Evolutionary conservation across 2,329 filamentous ascomycete genomes (phyloP).

Genomic region (Calonectria ilicicola): DNA sequence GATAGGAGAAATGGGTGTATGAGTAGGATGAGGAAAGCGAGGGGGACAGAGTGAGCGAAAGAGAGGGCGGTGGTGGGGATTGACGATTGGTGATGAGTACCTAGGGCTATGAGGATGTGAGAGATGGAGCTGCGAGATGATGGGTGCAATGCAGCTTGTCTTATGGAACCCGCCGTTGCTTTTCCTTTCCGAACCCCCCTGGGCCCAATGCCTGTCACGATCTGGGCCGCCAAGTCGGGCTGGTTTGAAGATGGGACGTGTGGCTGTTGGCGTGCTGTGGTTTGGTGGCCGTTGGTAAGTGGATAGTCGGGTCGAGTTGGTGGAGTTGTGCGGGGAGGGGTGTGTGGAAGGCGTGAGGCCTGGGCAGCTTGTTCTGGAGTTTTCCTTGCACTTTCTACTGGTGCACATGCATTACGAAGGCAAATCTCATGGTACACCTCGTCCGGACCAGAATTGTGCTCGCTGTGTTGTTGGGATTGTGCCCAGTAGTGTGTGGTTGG

Average conservation of each 20-base stretch:
- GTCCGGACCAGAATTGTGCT: not conserved
- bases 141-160: constrained; percentile 20
- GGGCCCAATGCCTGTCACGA: constrained; percentile 8
- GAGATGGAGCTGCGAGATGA: not conserved
- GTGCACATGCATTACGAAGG: not conserved
- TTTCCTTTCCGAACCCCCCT: constrained; percentile 8
- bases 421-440: not conserved
- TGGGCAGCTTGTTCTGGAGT: not conserved
- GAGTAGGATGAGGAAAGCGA: constrained; percentile 33
- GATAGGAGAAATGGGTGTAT: not conserved
- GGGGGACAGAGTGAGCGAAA: constrained; percentile 41
- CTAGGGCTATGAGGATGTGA: constrained; percentile 9
- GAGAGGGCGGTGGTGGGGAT: constrained; percentile 43
- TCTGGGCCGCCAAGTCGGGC: constrained; percentile 24
- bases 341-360: not conserved
- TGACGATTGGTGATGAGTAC: constrained; percentile 18
- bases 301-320: constrained; percentile 20
- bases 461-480: not conserved
- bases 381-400: not conserved
- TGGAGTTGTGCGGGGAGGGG: constrained; percentile 20
- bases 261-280: constrained; percentile 17
- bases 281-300: constrained; percentile 22
- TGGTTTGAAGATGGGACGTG: constrained; percentile 16
- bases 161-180: constrained; percentile 15
- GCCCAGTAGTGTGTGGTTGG: not conserved